Evolutionary conservation across 495 filamentous ascomycete genomes (phyloP).

Genomic region (Penicillium steckii): DNA sequence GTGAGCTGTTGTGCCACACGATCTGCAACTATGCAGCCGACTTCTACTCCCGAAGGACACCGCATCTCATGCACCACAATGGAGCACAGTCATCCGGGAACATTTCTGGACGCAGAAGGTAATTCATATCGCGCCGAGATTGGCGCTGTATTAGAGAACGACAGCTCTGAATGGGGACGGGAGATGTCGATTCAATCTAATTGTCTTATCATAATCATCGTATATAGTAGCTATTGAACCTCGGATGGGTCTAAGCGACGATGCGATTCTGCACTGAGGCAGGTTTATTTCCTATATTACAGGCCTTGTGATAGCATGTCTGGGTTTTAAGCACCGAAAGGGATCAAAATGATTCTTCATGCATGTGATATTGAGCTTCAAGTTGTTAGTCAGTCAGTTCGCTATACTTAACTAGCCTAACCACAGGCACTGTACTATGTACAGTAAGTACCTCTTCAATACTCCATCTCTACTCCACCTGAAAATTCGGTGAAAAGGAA

Average conservation of each 20-base stretch:
- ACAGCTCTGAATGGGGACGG: too few species aligned
- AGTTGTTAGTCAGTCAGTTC: too few species aligned
- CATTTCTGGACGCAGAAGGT: constrained; percentile 5
- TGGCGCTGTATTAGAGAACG: background rate
- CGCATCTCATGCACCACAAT: constrained; percentile 1
- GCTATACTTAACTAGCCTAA: background rate
- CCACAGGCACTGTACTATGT: background rate
- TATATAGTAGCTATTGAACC: background rate
- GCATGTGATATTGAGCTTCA: constrained; percentile 3
- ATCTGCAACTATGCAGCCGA: constrained; percentile 22
- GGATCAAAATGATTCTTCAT: background rate
- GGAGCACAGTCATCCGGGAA: background rate
- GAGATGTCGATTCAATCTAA: too few species aligned
- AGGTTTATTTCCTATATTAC: constrained; percentile 2
- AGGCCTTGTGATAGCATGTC: background rate
- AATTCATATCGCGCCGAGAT: background rate
- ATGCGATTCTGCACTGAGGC: constrained; percentile 5
- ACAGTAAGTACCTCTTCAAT: background rate
- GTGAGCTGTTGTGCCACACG: constrained; percentile 20
- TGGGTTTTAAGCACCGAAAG: background rate
- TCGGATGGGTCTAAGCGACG: constrained; percentile 1
- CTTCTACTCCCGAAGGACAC: constrained; percentile 7
- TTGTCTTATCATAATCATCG: too few species aligned
- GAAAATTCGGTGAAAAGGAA: constrained; percentile 1
- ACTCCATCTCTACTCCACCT: background rate